Evolutionary conservation across 805 yeast species (phyloP), one percentile per base, ranked within the genome.

Genomic region (Scheffersomyces spartinae): DNA sequence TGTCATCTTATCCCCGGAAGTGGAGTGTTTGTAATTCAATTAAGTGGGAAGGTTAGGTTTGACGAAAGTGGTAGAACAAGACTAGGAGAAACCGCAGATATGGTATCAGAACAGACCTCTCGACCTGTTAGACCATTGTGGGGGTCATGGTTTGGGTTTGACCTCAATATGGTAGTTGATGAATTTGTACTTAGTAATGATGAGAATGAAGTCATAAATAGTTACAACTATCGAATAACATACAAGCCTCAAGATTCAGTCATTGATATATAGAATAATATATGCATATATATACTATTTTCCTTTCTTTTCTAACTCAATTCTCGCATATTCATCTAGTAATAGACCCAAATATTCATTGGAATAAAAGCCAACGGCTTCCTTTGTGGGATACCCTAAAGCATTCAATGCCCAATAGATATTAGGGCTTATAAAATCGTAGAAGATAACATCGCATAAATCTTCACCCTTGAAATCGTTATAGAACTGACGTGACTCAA

Each of bases 401-500:
- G 43, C 42, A 11, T 41, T 23, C 17, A 60, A 33, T 0, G 63
- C 66, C 34, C 45, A 39, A 6, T 43, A 11, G 9, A 61, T 36
- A 27, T 58, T 53, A n/a, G 49, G 39, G 5, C 50, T 36, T 18
- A 88, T 68, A 45, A 85, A 91, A 38, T 76, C 80, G 47, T 82
- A 79, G 47, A 77, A 86, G 0, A 88, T 71, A 15, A 86, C 64
- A 40, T 84, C 86, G 5, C 80, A 74, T 5, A 23, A 21, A 2
- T 42, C 26, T 3, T 51, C 49, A 3, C 24, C 38, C 11, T 19
- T 9, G n/a, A 19, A n/a, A 4, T 42, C 42, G 3, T 49, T 21
- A 6, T 30, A 15, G 4, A 56, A 30, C 26, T 49, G 68, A 29
- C 43, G 49, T 1, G 79, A 54, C 36, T 71, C 78, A 15, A 88